These are phyloP conservation scores for Kitagawia praeruptora DNA, from an alignment of 129 eudicot genomes.

Conservation along the genomic window DNA sequence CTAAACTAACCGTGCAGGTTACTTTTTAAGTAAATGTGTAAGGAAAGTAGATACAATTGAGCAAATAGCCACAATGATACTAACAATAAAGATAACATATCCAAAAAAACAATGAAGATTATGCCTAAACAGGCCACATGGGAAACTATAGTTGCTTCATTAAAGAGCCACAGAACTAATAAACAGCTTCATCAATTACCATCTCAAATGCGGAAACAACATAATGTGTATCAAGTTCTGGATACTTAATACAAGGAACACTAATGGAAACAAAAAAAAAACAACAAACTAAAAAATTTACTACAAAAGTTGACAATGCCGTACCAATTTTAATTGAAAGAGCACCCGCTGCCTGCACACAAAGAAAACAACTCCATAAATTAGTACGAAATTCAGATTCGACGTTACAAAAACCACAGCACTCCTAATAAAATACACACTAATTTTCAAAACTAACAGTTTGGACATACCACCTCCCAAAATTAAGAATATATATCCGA, in stretches of 20 bases:
- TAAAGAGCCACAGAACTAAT: neutral
- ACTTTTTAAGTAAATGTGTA: neutral
- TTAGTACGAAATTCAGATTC: neutral
- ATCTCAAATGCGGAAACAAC: neutral
- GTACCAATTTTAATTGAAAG: conserved; percentile 77
- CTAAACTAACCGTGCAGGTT: neutral
- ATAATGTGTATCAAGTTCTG: neutral
- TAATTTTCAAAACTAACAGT: neutral
- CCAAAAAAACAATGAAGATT: too few species aligned
- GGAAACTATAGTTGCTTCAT: neutral
- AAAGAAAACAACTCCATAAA: neutral
- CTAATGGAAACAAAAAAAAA: neutral
- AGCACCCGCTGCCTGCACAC: conserved; percentile 96
- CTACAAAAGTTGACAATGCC: conserved; percentile 11
- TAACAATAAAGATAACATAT: neutral
- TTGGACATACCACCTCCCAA: too few species aligned
- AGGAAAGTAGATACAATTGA: neutral
- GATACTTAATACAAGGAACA: neutral
- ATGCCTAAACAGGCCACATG: neutral
- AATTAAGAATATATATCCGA: too few species aligned
- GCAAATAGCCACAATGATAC: neutral
- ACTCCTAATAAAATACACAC: too few species aligned
- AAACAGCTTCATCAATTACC: conserved; percentile 2
- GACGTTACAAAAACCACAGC: too few species aligned
- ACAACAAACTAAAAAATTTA: neutral